Base-by-base conservation (phyloP, 345 rosid species). In the Combretum micranthum region DNA sequence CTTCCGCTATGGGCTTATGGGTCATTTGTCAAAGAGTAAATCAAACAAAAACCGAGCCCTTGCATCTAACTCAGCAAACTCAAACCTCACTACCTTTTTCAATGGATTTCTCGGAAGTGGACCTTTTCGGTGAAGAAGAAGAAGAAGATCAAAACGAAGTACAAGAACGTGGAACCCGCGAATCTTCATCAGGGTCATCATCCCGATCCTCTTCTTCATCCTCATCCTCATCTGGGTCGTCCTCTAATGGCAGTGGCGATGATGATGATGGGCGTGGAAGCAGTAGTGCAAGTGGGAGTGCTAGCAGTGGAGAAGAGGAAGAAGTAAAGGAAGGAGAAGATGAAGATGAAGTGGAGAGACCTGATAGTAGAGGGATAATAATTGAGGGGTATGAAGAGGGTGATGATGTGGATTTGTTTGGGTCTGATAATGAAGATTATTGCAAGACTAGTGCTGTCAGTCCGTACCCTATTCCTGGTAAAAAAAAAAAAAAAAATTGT, bases 391-490 rank as follows among this genome's bases (percentile, higher is more conserved):
- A 39, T 19, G 64, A 72, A 11, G 83, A 69, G 47, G 72, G 65
- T 15, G 74, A 69, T 3, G 87, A 74, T 4, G 77, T 57, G 20
- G 97, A 94, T 79, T 86, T 90, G 47, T 94, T 90, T 72, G 97
- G 90, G 10, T 80, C 95, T 62, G 97, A 87, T 70, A 87, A 87
- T 57, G 88, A 85, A 76, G 96, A 83, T 55, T 90, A 90, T 68
- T 81, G 83, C 53, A 87, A 84, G 64, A 90, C 99, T 51, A 72
- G 69, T 55, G 88, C 88, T 14, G 60, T 55, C 22, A 87, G 88
- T 63, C 82, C 80, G 42, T 77, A 62, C 68, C 48, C 87, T 4
- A 85, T 90, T 57, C 97, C 99, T 12, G 95, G 98, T 85, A 69
- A 62, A 47, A n/a, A n/a, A n/a, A n/a, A n/a, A n/a, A n/a, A n/a